A percentile compares a stretch with the other conserved stretches of the same genome.
Evolutionary conservation across 371 early-diverging fungal genomes (phyloP).

Genomic region (Rhizopus stolonifer): DNA sequence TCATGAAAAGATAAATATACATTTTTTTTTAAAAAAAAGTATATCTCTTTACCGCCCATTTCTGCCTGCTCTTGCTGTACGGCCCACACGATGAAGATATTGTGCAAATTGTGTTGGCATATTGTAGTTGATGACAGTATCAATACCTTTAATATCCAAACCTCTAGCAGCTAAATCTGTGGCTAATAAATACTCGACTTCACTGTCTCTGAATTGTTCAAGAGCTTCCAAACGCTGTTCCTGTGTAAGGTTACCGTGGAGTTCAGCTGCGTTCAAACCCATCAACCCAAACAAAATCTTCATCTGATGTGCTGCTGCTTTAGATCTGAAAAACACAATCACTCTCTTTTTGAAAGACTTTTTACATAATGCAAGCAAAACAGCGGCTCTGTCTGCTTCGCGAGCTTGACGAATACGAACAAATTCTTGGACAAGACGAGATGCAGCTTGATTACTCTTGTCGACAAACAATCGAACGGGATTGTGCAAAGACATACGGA

Average conservation of each 20-base stretch:
- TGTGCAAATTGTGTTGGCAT: constrained; percentile 96
- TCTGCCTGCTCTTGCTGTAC: constrained; percentile 97
- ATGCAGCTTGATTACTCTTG: constrained; percentile 73
- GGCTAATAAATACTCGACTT: constrained; percentile 90
- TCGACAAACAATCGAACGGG: constrained; percentile 94
- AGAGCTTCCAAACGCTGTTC: constrained; percentile 91
- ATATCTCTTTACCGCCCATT: constrained; percentile 62
- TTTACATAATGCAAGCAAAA: constrained; percentile 82
- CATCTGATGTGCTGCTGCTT: constrained; percentile 95
- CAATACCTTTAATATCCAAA: constrained; percentile 98
- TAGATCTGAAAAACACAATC: constrained; percentile 93
- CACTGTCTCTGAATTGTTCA: constrained; percentile 86
- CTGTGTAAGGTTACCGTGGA: constrained; percentile 98
- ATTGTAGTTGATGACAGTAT: constrained; percentile 98
- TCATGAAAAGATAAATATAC: background rate
- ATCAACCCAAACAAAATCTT: constrained; percentile 91
- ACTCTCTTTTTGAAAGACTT: constrained; percentile 75
- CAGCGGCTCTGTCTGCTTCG: constrained; percentile 86
- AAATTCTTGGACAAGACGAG: constrained; percentile 90
- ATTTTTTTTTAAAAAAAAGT: too few relatives aligned
- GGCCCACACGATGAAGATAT: constrained; percentile 99
- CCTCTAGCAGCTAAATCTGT: constrained; percentile 99
- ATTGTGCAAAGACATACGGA: constrained; percentile 87
- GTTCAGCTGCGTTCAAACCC: constrained; percentile 90
- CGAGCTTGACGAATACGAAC: constrained; percentile 87